Conservation (phyloP, 371 early-diverging fungal genomes). For the Circinella umbellata region DNA sequence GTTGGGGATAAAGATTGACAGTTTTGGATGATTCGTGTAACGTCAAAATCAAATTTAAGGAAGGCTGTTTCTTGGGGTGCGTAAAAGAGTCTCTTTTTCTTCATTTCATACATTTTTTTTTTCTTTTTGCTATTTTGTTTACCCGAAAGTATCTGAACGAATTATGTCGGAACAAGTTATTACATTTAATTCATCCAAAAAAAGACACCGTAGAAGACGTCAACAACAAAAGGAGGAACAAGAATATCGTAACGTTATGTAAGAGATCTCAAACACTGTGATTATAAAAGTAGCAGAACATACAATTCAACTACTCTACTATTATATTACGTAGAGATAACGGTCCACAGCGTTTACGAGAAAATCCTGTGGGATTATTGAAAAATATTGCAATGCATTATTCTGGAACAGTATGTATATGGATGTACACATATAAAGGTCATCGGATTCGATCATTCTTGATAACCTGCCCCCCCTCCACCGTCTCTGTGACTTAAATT, state of each 20-base stretch:
- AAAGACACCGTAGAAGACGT: neutral
- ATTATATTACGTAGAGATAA: constrained; percentile 37
- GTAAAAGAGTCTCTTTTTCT: too few relatives aligned
- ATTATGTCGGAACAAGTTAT: too few relatives aligned
- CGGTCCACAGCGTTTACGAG: constrained; percentile 67
- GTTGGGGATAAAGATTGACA: too few relatives aligned
- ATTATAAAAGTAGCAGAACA: too few relatives aligned
- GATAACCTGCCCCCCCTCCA: neutral
- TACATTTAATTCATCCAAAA: neutral
- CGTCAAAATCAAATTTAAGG: too few relatives aligned
- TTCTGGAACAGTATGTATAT: constrained; percentile 62
- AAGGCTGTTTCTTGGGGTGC: too few relatives aligned
- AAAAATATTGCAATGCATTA: constrained; percentile 69
- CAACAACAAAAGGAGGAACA: neutral
- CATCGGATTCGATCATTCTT: neutral
- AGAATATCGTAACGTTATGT: constrained; percentile 16
- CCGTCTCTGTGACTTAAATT: neutral
- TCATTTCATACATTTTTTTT: too few relatives aligned
- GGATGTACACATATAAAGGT: neutral
- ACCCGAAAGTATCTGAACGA: too few relatives aligned
- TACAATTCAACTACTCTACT: neutral
- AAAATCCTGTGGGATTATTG: constrained; percentile 75
- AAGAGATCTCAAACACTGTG: neutral
- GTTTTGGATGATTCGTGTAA: too few relatives aligned
- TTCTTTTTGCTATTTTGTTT: too few relatives aligned